Base-by-base conservation (phyloP, 495 filamentous ascomycete genomes). In the Paragyromitra xinjiangensis region DNA sequence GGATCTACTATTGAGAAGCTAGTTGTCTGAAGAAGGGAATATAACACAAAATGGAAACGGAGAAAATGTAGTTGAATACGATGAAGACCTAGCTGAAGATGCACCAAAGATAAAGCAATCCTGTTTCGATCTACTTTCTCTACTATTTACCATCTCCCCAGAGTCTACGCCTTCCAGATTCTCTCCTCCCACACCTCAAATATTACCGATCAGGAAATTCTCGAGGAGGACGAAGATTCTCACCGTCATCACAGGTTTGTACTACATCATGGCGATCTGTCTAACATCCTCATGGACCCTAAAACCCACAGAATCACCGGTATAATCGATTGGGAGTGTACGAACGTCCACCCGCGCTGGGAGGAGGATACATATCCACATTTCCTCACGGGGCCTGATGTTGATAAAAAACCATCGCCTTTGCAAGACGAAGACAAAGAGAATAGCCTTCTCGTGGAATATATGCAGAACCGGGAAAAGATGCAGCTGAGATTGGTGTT, bases 301-400 rank as follows among this genome's bases (percentile, higher is more conserved):
- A 75, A 85, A 11, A 71, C 83, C 1, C 84, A 84, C 4, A 26
- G 81, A 3, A 77, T 89, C 11, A 84, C 84, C 6, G 88, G 83
- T n/a, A 53, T 90, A 3, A 68, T 89, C 39, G 87, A 86, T 74
- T 90, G 88, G 88, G 85, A 89, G 58, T 87, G 84, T 73, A 81
- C 88, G n/a, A 84, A 85, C 7, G 83, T 85, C 24, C 66, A 86
- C 22, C 88, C 88, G 26, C 69, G 85, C 12, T 88, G 86, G 84
- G 84, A 84, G 55, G 83, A 85, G 19, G 37, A 34, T 8, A 85
- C 82, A 66, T 81, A 86, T 26, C 87, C 87, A 40, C 78, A 82
- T 45, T 88, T 88, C 58, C 78, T 89, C 55, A 77, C 45, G 58
- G 71, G 68, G 29, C 65, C 34, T 72, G 34, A 51, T 7, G 53